phyloP scores from a whole-genome alignment of 768 basidiomycete species.

The Heimioporus sp. region DNA sequence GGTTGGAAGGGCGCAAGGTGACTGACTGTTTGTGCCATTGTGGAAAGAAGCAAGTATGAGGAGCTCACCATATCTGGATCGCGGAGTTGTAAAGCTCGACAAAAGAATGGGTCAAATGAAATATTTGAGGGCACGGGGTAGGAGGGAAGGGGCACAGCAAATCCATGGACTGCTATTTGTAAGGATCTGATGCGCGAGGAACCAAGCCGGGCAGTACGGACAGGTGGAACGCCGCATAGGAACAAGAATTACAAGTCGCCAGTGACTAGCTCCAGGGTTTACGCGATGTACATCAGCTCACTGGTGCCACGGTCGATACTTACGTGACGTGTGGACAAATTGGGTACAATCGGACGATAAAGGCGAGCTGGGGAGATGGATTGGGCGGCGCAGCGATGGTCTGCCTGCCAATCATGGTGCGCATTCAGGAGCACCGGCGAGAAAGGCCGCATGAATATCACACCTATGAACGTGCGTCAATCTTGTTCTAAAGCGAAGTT shows the following conservation, averaged over 20 bases:
- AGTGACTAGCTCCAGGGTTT: neutral
- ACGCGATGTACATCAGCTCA: neutral
- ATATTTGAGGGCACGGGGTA: conserved; percentile 4
- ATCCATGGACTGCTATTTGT: neutral
- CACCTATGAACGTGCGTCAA: conserved; percentile 21
- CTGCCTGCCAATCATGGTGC: neutral
- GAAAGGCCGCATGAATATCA: conserved; percentile 7
- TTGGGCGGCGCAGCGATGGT: neutral
- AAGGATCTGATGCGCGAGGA: conserved; percentile 6
- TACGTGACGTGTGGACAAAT: conserved; percentile 12
- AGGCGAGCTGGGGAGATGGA: neutral
- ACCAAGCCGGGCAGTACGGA: conserved; percentile 7
- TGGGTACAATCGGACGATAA: conserved; percentile 1
- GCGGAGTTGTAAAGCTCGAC: conserved; percentile 27
- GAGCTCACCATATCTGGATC: conserved; percentile 26
- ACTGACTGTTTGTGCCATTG: conserved; percentile 20
- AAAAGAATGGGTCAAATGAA: neutral
- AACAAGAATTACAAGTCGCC: neutral
- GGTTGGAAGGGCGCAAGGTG: conserved; percentile 23
- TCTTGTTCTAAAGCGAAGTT: neutral
- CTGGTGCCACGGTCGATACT: neutral
- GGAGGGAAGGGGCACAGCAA: conserved; percentile 4
- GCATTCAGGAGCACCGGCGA: neutral
- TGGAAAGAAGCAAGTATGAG: conserved; percentile 25
- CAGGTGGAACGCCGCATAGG: conserved; percentile 5